phyloP scores from a whole-genome alignment of 495 filamentous ascomycete species.

The Lasiosphaeris hirsuta region DNA sequence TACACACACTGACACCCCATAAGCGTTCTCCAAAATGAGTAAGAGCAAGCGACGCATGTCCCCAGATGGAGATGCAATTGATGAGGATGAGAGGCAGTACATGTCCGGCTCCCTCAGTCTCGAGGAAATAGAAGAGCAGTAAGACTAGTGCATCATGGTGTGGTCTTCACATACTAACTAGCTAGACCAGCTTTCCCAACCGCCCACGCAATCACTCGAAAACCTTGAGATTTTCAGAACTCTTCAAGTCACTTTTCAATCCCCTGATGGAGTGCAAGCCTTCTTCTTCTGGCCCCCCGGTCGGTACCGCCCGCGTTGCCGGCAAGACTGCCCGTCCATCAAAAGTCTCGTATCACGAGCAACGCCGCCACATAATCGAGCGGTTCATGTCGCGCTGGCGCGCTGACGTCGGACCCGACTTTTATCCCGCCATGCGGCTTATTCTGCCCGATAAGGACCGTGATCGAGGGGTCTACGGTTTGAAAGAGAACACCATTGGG shows the following conservation, averaged over 20 bases:
- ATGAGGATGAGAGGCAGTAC: slow-evolving; percentile 51
- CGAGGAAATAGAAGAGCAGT: slow-evolving; percentile 65
- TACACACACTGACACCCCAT: no score
- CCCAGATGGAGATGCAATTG: slow-evolving; percentile 51
- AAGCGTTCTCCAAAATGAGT: slow-evolving; percentile 20
- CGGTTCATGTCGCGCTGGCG: slow-evolving; percentile 88
- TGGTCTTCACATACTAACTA: slow-evolving; percentile 21
- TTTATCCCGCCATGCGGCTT: slow-evolving; percentile 88
- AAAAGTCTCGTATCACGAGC: slow-evolving; percentile 72
- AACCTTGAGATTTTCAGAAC: slow-evolving; percentile 79
- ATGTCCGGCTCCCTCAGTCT: slow-evolving; percentile 40
- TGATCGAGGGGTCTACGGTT: slow-evolving; percentile 87
- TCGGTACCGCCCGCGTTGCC: slow-evolving; percentile 17
- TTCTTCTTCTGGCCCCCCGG: slow-evolving; percentile 54
- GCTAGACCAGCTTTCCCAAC: slow-evolving; percentile 65
- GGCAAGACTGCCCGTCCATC: slow-evolving; percentile 30
- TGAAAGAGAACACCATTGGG: slow-evolving; percentile 89
- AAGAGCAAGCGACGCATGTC: slow-evolving; percentile 21
- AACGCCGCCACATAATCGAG: slow-evolving; percentile 80
- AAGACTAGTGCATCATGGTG: slow-evolving; percentile 13
- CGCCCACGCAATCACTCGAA: slow-evolving; percentile 74
- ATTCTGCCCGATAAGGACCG: slow-evolving; percentile 94
- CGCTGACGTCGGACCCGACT: slow-evolving; percentile 80
- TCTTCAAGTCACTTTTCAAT: slow-evolving; percentile 78
- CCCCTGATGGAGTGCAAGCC: slow-evolving; percentile 82